Evolutionary conservation across 495 filamentous ascomycete species (phyloP).

Genomic region (Trichoderma gamsii): DNA sequence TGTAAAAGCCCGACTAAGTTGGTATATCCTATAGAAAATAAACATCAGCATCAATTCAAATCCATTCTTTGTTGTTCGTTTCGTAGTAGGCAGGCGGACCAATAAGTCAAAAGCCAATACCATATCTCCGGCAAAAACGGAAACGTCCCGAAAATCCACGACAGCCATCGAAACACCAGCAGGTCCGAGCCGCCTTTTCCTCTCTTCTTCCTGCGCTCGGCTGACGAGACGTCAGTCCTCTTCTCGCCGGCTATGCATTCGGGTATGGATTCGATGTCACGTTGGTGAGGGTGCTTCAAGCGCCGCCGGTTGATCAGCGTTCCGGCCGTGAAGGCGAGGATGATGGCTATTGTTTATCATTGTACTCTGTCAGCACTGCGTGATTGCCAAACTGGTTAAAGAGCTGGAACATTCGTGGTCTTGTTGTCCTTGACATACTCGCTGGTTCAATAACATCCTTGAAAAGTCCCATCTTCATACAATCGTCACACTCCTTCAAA

Average conservation of each 20-base stretch:
- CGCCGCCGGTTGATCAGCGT: not conserved
- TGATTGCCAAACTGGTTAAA: too few species aligned
- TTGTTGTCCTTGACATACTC: not conserved
- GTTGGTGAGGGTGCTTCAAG: not conserved
- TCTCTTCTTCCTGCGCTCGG: not conserved
- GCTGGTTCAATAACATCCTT: slow-evolving; percentile 8
- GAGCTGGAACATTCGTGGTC: too few species aligned
- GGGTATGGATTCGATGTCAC: not conserved
- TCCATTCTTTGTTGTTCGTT: not conserved
- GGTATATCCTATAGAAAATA: not conserved
- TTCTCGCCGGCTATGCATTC: not conserved
- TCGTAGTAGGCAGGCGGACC: not conserved
- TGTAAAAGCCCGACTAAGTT: not conserved
- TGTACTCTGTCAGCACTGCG: not conserved
- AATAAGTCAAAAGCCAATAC: not conserved
- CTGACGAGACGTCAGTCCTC: not conserved
- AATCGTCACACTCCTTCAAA: not conserved
- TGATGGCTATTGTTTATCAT: not conserved
- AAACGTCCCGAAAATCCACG: not conserved
- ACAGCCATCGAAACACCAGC: not conserved
- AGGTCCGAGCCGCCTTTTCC: not conserved
- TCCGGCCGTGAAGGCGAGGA: not conserved
- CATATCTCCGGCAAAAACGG: slow-evolving; percentile 5
- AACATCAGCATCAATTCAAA: not conserved
- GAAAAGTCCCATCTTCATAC: not conserved